These are phyloP conservation scores for Lipomyces lipofer DNA, from an alignment of 805 yeast species.

Conservation along the genomic window DNA sequence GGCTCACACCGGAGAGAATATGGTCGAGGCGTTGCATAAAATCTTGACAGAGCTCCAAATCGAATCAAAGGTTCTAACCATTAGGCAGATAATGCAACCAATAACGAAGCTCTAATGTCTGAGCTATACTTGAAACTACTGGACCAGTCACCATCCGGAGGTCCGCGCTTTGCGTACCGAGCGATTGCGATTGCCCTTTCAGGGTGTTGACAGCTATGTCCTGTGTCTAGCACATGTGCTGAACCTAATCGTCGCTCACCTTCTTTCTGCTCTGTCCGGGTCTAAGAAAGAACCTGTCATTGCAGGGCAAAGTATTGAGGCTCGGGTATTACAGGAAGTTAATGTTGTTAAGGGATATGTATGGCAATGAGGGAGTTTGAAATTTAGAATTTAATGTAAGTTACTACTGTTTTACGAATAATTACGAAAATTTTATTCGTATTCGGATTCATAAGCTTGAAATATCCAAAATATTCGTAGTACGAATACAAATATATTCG, in stretches of 20 bases:
- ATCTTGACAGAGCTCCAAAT: neutral
- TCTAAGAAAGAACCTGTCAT: neutral
- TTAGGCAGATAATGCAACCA: constrained; percentile 4
- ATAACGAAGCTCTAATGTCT: constrained; percentile 1
- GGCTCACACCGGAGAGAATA: neutral
- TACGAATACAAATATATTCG: too few species aligned
- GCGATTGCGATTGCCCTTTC: neutral
- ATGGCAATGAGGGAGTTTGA: too few species aligned
- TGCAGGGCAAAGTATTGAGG: neutral
- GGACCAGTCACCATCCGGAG: neutral
- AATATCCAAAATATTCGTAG: too few species aligned
- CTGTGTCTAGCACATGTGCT: constrained; percentile 1
- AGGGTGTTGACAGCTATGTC: constrained; percentile 1
- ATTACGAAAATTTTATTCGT: too few species aligned
- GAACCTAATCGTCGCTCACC: neutral
- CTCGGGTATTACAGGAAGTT: neutral
- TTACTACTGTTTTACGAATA: too few species aligned
- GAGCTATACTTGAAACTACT: neutral
- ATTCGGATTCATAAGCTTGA: too few species aligned
- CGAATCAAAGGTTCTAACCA: neutral
- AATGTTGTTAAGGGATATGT: too few species aligned
- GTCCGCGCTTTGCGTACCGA: neutral
- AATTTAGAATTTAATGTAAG: too few species aligned
- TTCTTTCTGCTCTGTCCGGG: neutral
- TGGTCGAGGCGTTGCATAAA: neutral